A percentile compares a stretch with the other conserved stretches of the same genome.
Evolutionary conservation across 352 stramenopile species (phyloP).

Genomic region (Phytophthora sp.): DNA sequence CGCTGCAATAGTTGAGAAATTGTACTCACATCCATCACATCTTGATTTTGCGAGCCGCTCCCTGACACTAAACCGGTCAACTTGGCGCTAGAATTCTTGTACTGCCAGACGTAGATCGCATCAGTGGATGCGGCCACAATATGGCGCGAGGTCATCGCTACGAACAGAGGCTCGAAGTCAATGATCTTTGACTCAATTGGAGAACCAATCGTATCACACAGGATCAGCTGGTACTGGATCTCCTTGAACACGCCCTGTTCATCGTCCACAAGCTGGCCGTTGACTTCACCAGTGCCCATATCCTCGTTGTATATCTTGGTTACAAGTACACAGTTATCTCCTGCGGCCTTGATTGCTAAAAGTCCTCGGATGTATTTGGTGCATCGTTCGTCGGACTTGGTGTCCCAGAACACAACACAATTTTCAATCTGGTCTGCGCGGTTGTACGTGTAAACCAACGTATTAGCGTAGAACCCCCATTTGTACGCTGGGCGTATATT

Average conservation of each 20-base stretch:
- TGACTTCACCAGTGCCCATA: conserved; percentile 33
- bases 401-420: conserved; percentile 93
- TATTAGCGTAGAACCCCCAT: conserved; percentile 90
- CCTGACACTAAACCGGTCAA: conserved; percentile 67
- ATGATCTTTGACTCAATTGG: conserved; percentile 88
- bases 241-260: conserved; percentile 49
- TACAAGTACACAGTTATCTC: conserved; percentile 89
- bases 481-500: conserved; percentile 94
- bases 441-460: conserved; percentile 93
- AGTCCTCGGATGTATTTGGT: conserved; percentile 89
- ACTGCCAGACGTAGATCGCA: conserved; percentile 95
- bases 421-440: conserved; percentile 89
- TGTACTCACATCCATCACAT: conserved; percentile 54
- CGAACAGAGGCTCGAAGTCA: conserved; percentile 83
- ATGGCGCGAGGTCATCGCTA: conserved; percentile 88
- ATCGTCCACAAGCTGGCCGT: conserved; percentile 26
- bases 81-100: conserved; percentile 84
- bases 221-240: conserved; percentile 84
- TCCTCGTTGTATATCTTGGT: conserved; percentile 86
- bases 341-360: conserved; percentile 76
- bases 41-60: conserved; percentile 29
- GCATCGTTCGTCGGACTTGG: conserved; percentile 84
- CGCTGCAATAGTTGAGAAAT: conserved; percentile 75
- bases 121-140: conserved; percentile 81
- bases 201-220: conserved; percentile 88